These are phyloP conservation scores for Spergularia marina DNA, from an alignment of 148 eudicot species.

Conservation along the genomic window DNA sequence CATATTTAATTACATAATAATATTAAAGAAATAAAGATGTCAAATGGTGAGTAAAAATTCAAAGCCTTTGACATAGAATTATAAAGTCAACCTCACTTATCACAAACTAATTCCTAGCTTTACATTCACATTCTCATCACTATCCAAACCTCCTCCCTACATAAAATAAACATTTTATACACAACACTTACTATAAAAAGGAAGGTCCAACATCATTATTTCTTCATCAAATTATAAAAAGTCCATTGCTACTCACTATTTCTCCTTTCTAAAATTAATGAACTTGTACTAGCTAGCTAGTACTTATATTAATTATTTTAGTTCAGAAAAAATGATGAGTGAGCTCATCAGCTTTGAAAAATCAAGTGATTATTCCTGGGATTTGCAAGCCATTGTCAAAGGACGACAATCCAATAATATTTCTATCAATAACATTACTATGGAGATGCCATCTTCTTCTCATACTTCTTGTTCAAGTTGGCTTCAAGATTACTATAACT, in stretches of 20 bases:
- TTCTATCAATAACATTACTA: not conserved
- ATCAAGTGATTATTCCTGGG: slow-evolving; percentile 36
- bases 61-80: slow-evolving; percentile 30
- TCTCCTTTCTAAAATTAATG: slow-evolving; percentile 9
- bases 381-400: slow-evolving; percentile 56
- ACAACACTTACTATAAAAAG: no score
- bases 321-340: slow-evolving; percentile 5
- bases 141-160: not conserved
- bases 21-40: not conserved
- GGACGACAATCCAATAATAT: slow-evolving; percentile 17
- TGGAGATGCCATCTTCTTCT: slow-evolving; percentile 8
- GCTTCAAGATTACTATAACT: slow-evolving; percentile 19
- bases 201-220: not conserved
- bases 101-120: not conserved
- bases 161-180: no score
- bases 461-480: not conserved
- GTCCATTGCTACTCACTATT: not conserved
- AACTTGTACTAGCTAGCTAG: not conserved
- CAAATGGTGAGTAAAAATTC: slow-evolving; percentile 6
- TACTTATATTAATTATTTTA: not conserved
- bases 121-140: not conserved
- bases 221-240: slow-evolving; percentile 12
- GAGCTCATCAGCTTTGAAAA: slow-evolving; percentile 21
- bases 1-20: not conserved
- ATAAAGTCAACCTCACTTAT: slow-evolving; percentile 25